A percentile compares a stretch with the other conserved stretches of the same genome.
Evolutionary conservation across 2,329 filamentous ascomycete genomes (phyloP).

Genomic region (Cylindrodendrum hubeiense): DNA sequence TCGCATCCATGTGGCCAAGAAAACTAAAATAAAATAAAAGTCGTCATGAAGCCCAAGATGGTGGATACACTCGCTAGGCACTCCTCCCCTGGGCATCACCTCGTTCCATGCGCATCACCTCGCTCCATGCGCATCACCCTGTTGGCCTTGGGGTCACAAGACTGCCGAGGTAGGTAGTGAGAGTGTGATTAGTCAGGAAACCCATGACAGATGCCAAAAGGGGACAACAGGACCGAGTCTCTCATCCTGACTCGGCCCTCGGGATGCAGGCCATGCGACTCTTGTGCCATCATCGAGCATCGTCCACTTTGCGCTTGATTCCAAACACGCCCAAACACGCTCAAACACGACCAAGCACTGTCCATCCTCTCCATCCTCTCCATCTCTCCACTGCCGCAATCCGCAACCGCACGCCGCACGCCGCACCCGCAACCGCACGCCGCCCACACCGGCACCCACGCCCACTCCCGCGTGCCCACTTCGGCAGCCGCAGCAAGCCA

Average conservation of each 20-base stretch:
- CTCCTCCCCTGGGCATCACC: no score
- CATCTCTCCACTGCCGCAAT: constrained; percentile 3
- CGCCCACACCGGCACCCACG: neutral
- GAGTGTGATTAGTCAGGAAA: constrained; percentile 12
- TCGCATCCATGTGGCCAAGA: neutral
- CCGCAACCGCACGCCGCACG: neutral
- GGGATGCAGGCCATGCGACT: neutral
- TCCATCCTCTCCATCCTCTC: no score
- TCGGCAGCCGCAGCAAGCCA: constrained; percentile 1
- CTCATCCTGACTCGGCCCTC: neutral
- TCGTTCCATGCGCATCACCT: no score
- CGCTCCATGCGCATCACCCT: neutral
- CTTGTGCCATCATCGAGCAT: constrained; percentile 4
- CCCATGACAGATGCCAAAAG: constrained; percentile 1
- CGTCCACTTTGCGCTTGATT: constrained; percentile 6
- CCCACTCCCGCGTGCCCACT: constrained; percentile 1
- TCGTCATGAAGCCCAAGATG: neutral
- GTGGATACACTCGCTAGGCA: no score
- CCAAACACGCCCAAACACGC: constrained; percentile 3
- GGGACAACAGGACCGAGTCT: constrained; percentile 1
- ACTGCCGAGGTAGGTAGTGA: neutral
- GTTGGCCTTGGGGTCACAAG: no score
- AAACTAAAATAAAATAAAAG: neutral
- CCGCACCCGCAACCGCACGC: neutral
- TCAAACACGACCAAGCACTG: no score